A percentile compares a stretch with the other conserved stretches of the same genome.
Conservation (phyloP, 2,329 filamentous ascomycete species). For the Alternaria sp. region DNA sequence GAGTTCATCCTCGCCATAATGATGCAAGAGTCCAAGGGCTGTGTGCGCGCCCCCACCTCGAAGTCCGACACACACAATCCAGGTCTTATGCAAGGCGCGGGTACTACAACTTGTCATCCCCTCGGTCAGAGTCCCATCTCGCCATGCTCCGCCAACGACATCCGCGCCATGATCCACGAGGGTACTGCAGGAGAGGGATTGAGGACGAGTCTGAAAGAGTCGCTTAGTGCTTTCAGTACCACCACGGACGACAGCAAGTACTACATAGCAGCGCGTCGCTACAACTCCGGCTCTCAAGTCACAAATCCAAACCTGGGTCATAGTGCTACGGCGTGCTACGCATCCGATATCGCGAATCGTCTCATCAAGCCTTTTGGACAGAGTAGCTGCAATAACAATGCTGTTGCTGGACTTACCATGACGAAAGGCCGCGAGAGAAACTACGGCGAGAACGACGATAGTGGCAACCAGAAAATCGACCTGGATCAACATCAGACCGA, state of each 20-base stretch:
- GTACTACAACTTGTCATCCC: constrained; percentile 38
- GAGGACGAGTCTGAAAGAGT: constrained; percentile 56
- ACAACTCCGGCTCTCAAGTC: constrained; percentile 59
- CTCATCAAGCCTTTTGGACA: constrained; percentile 32
- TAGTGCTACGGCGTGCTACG: constrained; percentile 60
- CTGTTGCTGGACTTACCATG: constrained; percentile 1
- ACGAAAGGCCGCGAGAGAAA: not conserved
- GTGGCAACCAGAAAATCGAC: not conserved
- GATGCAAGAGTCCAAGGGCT: constrained; percentile 59
- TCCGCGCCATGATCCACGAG: constrained; percentile 55
- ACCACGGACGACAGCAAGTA: constrained; percentile 50
- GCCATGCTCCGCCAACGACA: constrained; percentile 35
- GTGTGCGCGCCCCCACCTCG: constrained; percentile 57
- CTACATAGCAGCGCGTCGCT: constrained; percentile 60
- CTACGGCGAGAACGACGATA: not conserved
- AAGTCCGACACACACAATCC: constrained; percentile 55
- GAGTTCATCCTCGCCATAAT: constrained; percentile 57
- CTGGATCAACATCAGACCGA: not conserved
- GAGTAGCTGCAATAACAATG: not conserved
- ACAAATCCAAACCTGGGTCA: constrained; percentile 50
- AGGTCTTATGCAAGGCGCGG: constrained; percentile 59
- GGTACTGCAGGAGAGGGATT: constrained; percentile 54
- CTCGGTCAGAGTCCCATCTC: constrained; percentile 52
- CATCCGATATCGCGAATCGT: constrained; percentile 61
- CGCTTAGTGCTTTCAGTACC: constrained; percentile 34